Conservation (phyloP, 176 grass and related monocot species). For the Cymbopogon citratus region DNA sequence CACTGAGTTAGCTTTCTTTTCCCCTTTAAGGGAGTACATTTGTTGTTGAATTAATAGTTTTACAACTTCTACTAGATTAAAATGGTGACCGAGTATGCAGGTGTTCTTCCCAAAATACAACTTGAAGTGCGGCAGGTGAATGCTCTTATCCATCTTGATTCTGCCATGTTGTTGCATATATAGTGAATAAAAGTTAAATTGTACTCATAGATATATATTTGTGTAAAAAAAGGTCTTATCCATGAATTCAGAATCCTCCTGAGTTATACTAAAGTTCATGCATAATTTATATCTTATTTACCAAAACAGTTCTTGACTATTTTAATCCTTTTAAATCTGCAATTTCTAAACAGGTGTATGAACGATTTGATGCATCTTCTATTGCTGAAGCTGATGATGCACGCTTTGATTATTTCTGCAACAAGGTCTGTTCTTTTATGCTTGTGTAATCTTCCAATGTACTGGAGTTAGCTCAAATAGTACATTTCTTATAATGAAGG, state of each 20-base stretch:
- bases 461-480: background rate
- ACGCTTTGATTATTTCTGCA: constrained; percentile 82
- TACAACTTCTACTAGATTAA: constrained; percentile 49
- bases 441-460: constrained; percentile 3
- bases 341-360: constrained; percentile 68
- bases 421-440: constrained; percentile 52
- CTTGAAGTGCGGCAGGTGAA: constrained; percentile 60
- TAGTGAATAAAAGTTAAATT: background rate
- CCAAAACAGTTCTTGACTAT: background rate
- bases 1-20: background rate
- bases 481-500: constrained; percentile 1
- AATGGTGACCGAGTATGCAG: constrained; percentile 50
- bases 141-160: constrained; percentile 12
- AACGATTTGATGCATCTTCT: constrained; percentile 66
- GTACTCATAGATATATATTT: background rate
- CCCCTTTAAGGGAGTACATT: background rate
- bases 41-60: constrained; percentile 18
- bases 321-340: background rate
- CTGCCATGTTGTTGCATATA: background rate
- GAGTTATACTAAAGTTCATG: background rate
- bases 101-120: constrained; percentile 85
- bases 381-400: constrained; percentile 63
- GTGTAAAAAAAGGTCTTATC: background rate
- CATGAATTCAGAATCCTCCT: background rate
- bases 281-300: background rate